Evolutionary conservation across 148 eudicot species (phyloP).

Genomic region (Suaeda aralocaspica): DNA sequence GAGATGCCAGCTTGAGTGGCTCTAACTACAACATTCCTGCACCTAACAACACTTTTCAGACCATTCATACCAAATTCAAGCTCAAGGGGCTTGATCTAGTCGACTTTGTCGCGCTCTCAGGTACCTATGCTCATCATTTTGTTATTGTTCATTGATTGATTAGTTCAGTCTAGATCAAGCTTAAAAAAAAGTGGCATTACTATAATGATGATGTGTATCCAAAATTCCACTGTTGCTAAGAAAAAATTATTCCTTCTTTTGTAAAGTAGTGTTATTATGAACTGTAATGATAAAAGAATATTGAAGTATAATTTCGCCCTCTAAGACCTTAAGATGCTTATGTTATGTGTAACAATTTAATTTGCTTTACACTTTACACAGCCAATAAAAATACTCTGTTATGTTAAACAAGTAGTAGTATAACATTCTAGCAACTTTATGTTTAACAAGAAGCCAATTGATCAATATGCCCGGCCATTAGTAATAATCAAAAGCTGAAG

Average conservation of each 20-base stretch:
- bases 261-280: constrained; percentile 14
- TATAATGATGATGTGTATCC: constrained; percentile 31
- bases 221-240: constrained; percentile 14
- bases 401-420: neutral
- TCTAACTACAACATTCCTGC: constrained; percentile 87
- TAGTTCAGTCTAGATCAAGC: neutral
- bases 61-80: constrained; percentile 77
- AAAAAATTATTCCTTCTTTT: constrained; percentile 1
- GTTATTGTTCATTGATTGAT: neutral
- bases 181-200: constrained; percentile 16
- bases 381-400: neutral
- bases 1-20: constrained; percentile 78
- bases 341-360: constrained; percentile 33
- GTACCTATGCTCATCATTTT: constrained; percentile 23
- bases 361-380: constrained; percentile 6
- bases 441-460: neutral
- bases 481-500: no score
- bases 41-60: constrained; percentile 83
- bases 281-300: constrained; percentile 6
- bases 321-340: neutral
- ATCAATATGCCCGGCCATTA: neutral
- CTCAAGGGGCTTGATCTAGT: constrained; percentile 61
- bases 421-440: neutral
- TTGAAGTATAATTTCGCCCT: constrained; percentile 3
- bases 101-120: constrained; percentile 84